Base-by-base conservation (phyloP, 805 yeast genomes). In the Saturnispora diversa region DNA sequence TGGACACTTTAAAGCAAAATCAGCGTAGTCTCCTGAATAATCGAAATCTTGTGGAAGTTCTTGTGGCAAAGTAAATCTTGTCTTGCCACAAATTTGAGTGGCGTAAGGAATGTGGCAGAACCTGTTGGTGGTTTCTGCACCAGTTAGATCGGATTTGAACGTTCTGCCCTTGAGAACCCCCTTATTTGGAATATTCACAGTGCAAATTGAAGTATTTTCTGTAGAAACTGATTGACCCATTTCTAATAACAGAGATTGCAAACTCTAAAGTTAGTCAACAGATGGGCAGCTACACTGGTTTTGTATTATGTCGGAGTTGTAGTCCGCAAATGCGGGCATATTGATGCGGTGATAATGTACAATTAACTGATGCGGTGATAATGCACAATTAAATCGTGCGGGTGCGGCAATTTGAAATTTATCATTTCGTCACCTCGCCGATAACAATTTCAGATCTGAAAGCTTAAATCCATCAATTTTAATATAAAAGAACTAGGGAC, bases 11-110 rank as follows among this genome's bases (percentile, higher is more conserved):
- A 58, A 44, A 4, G 64, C 61, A 34, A 60, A 52, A 17, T 55
- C 51, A 11, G 55, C 55, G 44, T 66, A 66, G 34, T 62, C 62
- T 1, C 69, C 70, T 3, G 65, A 49, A 44, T 64, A 66, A 44
- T 65, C 65, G 38, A 49, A 59, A 37, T 56, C 56, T 1, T 50
- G 49, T 2, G 69, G 62, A 7, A 66, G 42, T 7, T 56, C 52
- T 24, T 44, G 23, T 23, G 56, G 53, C 32, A 55, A 51, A 37
- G 48, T 49, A 53, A 62, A 67, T 25, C 70, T 48, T 37, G 56
- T 45, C 16, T 50, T 50, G 6, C 62, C 65, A 4, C 45, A 45
- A 5, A 56, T 55, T 15, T 66, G 60, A 33, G 51, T 42, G 8
- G 68, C 63, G 44, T 51, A 65, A 2, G 66, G 65, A 34, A 66